Conservation (phyloP, 495 filamentous ascomycete species). For the Beverwykella pulmonaria region DNA sequence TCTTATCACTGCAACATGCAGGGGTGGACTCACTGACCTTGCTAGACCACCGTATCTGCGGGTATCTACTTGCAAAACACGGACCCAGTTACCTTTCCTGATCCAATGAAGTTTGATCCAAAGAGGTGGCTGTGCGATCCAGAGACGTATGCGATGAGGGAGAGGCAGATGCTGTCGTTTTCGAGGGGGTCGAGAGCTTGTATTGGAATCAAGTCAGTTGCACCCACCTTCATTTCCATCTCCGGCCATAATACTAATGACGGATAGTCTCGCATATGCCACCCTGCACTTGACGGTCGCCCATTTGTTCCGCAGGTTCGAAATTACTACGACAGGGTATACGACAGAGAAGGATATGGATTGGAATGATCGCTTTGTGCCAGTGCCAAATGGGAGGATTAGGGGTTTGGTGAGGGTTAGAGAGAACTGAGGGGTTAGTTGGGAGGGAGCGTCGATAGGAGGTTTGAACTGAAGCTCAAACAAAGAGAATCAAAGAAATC, state of each 20-base stretch:
- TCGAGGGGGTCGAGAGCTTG: background rate
- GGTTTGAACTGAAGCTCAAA: no score
- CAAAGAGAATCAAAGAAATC: no score
- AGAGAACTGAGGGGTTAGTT: background rate
- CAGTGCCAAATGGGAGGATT: constrained; percentile 9
- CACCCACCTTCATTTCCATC: background rate
- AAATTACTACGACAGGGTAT: constrained; percentile 5
- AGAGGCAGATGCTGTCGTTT: constrained; percentile 11
- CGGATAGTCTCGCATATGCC: constrained; percentile 1
- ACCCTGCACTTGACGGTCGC: constrained; percentile 15
- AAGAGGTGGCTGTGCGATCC: constrained; percentile 13
- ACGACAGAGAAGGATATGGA: constrained; percentile 16
- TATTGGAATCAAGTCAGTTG: constrained; percentile 14
- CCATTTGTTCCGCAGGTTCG: constrained; percentile 8
- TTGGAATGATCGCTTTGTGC: constrained; percentile 18
- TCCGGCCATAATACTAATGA: background rate
- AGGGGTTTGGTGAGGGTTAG: constrained; percentile 1
- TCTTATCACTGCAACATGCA: background rate
- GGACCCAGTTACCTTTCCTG: background rate
- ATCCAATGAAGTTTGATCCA: constrained; percentile 1
- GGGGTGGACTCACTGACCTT: background rate
- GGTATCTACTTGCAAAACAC: constrained; percentile 12
- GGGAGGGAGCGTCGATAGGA: no score
- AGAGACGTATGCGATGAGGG: constrained; percentile 1
- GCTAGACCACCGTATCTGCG: background rate